Evolutionary conservation across 352 stramenopile genomes (phyloP), one percentile per base, ranked within the genome.

Genomic region (Phytophthora multivora): DNA sequence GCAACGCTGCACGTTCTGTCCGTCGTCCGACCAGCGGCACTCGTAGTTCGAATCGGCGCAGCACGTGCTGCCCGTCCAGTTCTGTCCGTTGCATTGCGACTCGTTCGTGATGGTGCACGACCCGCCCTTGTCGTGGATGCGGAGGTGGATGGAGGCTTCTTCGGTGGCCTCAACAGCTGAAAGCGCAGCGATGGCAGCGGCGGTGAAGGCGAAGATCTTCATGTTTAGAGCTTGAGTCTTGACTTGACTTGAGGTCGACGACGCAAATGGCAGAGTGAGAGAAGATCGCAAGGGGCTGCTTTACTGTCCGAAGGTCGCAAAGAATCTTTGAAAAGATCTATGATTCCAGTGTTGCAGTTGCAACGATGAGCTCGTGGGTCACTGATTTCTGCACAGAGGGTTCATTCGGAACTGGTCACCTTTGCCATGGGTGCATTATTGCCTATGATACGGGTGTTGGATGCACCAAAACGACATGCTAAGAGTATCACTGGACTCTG

Each of bases 51-150:
- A 36, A 42, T 78, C 69, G 9, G 52, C 56, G 26, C 69, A 78
- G 66, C 70, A 79, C 0, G 56, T 73, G 53, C 66, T 79, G 2
- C 49, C 52, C 6, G 60, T 66, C 70, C 70, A 79, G 70, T 75
- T 73, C 47, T 77, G 58, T 2, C 68, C 68, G 12, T 77, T 46
- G 38, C 68, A 77, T 33, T 77, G 68, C 2, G 68, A 77, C 51
- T 77, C 59, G 30, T 68, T 72, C 0, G 43, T 61, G 53, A 77
- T 73, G 25, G 68, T 77, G 50, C 68, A 77, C 9, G 45, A 40
- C 2, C 28, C 28, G 15, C 41, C 42, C 36, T 66, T 48, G 41
- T 38, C 47, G 41, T 68, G 59, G 41, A 66, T 50, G 15, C 49
- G 58, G 11, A 59, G 58, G 58, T 66, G 58, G 31, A 59, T 25